Evolutionary conservation across 2,329 filamentous ascomycete genomes (phyloP), one percentile per base, ranked within the genome.

Genomic region (Diaporthe sp.): DNA sequence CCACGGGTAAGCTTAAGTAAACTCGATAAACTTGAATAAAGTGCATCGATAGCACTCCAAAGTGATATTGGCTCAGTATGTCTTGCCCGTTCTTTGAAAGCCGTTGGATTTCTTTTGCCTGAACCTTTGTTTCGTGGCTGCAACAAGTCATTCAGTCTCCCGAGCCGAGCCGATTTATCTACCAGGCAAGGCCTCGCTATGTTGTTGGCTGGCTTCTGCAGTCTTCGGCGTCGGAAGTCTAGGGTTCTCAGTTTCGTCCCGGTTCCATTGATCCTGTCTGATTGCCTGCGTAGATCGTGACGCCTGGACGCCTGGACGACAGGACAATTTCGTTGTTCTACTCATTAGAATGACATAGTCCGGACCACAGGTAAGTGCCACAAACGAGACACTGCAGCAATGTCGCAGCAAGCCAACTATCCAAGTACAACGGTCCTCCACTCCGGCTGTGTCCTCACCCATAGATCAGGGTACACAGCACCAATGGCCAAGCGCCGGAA

Each of bases 21-120:
- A n/a, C n/a, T 44, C 8, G 12, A 42, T 13, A 5, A 25, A 44
- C 39, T 28, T 13, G 10, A 25, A 44, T 25, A 62, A 62, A 42
- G n/a, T 6, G 19, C 3, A 5, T 1, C 5, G 42, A 9, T 10
- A 28, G 1, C 44, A 44, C 0, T 13, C 37, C 1, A 28, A 9
- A 3, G n/a, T n/a, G 2, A 17, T 28, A 28, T 25, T 4, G 7
- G 37, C 22, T 28, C 34, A 15, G 7, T 17, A 0, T 10, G 1
- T 12, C 15, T 62, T 62, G 13, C 25, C 25, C 4, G 15, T 28
- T 17, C 8, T 17, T 8, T 25, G 12, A 44, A 44, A 25, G 37
- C 5, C 19, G 28, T 17, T 12, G 6, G 10, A 17, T 15, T 7
- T 55, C n/a, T 55, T 28, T 55, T 25, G 51, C 13, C 51, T 7